Evolutionary conservation across 2,329 filamentous ascomycete genomes (phyloP), one percentile per base, ranked within the genome.

Genomic region (Penicillium sp.): DNA sequence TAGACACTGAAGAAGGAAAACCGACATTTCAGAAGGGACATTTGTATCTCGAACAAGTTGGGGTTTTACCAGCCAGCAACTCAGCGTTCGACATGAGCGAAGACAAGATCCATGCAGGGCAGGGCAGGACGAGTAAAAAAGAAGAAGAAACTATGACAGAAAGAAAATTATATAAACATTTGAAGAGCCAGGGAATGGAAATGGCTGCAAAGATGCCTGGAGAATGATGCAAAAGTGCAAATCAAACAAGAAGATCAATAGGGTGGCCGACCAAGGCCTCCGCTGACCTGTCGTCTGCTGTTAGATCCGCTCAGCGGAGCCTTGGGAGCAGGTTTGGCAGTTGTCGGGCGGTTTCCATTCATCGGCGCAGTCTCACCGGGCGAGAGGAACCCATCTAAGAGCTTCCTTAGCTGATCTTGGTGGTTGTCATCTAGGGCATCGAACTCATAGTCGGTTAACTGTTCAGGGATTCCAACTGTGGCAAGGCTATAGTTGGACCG

Each of bases 331-430:
- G 52, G 25, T 19, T 49, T 44, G 39, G 56, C 53, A 13, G 59
- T 61, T n/a, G 62, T 33, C 23, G 63, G 57, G 21, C 57, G 64
- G 38, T 60, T 54, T 49, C 58, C 61, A 52, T 65, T 64, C 17
- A 62, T 44, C 44, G 59, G n/a, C 6, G 63, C 58, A 21, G 55
- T 59, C 25, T 68, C 59, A 27, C 65, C 57, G 17, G 68, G 67
- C 13, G 69, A 70, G 19, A 75, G 60, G 58, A 76, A 73, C 0
- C 73, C 71, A 44, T 75, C 69, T 38, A 78, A 59, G 12, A 78
- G 67, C 39, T 72, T 73, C 38, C 71, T 68, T 33, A 78, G 60
- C 38, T 78, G 69, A 47, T 70, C 70, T 31, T 70, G 64, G 38
- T 68, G 62, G 23, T 49, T 65, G 7, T 52, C 50, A 23, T 70